Evolutionary conservation across 176 grass and related monocot genomes (phyloP).

Genomic region (Carex cristatella): DNA sequence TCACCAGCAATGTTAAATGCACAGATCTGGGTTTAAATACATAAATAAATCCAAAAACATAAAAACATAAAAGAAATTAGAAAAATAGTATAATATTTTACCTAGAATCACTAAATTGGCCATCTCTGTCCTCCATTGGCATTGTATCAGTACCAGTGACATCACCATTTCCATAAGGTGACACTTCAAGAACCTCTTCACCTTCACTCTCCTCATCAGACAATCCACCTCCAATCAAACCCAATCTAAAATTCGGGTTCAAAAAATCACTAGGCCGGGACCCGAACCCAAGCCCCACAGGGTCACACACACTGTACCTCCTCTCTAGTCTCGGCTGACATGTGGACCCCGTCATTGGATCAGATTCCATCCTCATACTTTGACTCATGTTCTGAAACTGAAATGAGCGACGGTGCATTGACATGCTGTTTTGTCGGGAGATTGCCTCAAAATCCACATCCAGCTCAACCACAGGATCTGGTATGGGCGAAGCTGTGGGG

Average conservation of each 20-base stretch:
- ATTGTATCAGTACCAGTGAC: neutral
- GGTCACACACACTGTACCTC: constrained; percentile 81
- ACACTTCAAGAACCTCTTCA: constrained; percentile 31
- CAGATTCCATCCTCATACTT: constrained; percentile 59
- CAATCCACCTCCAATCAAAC: constrained; percentile 27
- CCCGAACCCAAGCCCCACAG: constrained; percentile 31
- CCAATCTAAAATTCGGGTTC: constrained; percentile 37
- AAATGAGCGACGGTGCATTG: constrained; percentile 74
- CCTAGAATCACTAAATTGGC: constrained; percentile 47
- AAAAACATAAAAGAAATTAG: neutral
- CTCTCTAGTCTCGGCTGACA: constrained; percentile 59
- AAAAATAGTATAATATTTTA: constrained; percentile 16
- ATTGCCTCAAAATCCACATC: constrained; percentile 86
- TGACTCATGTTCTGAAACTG: constrained; percentile 55
- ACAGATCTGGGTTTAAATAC: neutral
- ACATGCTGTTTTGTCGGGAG: constrained; percentile 42
- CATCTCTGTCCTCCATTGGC: constrained; percentile 43
- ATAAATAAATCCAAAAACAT: neutral
- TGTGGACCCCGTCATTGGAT: constrained; percentile 34
- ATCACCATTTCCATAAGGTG: constrained; percentile 50
- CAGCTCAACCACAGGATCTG: constrained; percentile 64
- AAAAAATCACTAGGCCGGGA: constrained; percentile 68
- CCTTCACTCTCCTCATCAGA: constrained; percentile 48
- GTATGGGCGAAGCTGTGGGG: constrained; percentile 60
- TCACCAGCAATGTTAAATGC: neutral